phyloP scores from a whole-genome alignment of 208 protist genomes.

The Eutreptiella sp. region DNA sequence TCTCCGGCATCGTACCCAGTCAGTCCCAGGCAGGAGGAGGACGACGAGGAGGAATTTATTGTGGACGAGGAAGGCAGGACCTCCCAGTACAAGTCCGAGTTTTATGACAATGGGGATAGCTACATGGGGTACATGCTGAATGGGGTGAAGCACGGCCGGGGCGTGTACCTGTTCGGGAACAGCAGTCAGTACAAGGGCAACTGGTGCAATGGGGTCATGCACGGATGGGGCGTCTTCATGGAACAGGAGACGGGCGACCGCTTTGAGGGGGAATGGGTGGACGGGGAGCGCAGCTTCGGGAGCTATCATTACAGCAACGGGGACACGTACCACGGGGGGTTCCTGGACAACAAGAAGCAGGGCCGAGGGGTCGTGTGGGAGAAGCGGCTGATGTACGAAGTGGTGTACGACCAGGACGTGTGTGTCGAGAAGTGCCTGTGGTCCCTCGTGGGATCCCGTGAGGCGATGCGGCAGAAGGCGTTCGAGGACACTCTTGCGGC shows the following conservation, averaged over 20 bases:
- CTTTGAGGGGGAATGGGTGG: conserved; percentile 3
- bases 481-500: no score
- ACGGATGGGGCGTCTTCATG: conserved; percentile 7
- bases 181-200: conserved; percentile 1
- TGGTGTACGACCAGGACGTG: conserved; percentile 3
- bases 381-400: conserved; percentile 13
- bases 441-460: no score
- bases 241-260: conserved; percentile 4
- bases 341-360: conserved; percentile 1
- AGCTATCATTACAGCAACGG: conserved; percentile 6
- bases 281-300: background rate
- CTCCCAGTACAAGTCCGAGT: no score
- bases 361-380: conserved; percentile 5
- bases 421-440: no score
- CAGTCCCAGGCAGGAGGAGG: no score
- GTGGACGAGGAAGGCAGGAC: no score
- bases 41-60: no score
- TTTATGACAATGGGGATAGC: no score
- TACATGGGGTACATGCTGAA: no score
- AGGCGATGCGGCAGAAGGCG: no score
- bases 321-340: conserved; percentile 8
- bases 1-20: no score
- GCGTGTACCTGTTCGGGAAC: conserved; percentile 3
- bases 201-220: conserved; percentile 4
- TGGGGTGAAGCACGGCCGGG: conserved; percentile 1